These are phyloP conservation scores for Blepharisma japonicum DNA, from an alignment of 73 alveolate genomes.

Conservation along the genomic window DNA sequence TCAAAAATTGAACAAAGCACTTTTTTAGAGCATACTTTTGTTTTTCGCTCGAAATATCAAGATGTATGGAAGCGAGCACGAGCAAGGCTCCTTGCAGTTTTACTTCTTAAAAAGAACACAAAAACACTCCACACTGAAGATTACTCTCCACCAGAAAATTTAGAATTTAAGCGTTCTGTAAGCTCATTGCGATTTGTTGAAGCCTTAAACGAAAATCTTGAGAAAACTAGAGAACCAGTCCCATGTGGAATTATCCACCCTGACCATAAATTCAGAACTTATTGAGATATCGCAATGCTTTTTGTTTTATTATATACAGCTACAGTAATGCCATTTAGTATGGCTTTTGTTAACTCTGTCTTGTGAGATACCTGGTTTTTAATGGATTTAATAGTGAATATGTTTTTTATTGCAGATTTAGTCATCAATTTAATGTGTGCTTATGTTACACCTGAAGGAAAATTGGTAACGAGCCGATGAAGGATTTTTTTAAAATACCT, in stretches of 20 bases:
- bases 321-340: slow-evolving; percentile 35
- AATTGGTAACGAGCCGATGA: slow-evolving; percentile 25
- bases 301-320: slow-evolving; percentile 45
- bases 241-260: slow-evolving; percentile 45
- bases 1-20: too few species aligned
- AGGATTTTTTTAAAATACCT: slow-evolving; percentile 46
- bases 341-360: slow-evolving; percentile 35
- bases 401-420: slow-evolving; percentile 64
- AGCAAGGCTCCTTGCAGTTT: not conserved
- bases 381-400: slow-evolving; percentile 49
- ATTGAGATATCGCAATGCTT: slow-evolving; percentile 51
- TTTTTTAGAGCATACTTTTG: too few species aligned
- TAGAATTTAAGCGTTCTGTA: not conserved
- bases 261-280: slow-evolving; percentile 42
- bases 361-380: slow-evolving; percentile 34
- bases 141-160: not conserved
- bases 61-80: slow-evolving; percentile 15
- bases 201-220: not conserved
- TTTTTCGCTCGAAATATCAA: not conserved
- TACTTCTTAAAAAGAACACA: not conserved
- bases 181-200: not conserved
- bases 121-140: not conserved
- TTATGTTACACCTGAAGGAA: slow-evolving; percentile 33
- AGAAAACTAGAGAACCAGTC: not conserved
- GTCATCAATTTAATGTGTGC: slow-evolving; percentile 44